phyloP scores from a whole-genome alignment of 352 stramenopile species.

The Phytopythium mirpurense region DNA sequence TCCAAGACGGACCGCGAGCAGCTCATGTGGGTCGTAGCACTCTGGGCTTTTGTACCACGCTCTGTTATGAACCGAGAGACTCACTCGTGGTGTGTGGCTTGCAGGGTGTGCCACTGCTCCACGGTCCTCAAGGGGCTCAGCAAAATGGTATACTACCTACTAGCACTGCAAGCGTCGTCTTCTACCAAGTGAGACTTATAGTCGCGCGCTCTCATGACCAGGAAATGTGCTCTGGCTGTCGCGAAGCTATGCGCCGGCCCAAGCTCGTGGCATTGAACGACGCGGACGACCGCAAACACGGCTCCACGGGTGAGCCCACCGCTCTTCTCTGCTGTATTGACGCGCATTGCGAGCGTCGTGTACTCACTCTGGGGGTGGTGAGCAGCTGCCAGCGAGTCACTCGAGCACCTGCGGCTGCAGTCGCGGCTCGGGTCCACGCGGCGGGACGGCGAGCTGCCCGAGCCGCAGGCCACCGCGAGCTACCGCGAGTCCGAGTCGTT shows the following conservation, averaged over 20 bases:
- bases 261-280: conserved; percentile 39
- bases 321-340: no score
- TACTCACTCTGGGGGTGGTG: not conserved
- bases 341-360: no score
- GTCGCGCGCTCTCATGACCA: conserved; percentile 2
- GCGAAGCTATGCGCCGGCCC: conserved; percentile 38
- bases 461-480: conserved; percentile 14
- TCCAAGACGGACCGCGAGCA: conserved; percentile 50
- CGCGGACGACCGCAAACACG: conserved; percentile 16
- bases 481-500: conserved; percentile 49
- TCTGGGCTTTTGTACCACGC: no score
- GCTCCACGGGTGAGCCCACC: conserved; percentile 15
- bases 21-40: conserved; percentile 39
- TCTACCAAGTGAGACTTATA: not conserved
- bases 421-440: conserved; percentile 27
- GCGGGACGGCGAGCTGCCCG: conserved; percentile 28
- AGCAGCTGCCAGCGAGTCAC: conserved; percentile 11
- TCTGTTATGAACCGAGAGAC: no score
- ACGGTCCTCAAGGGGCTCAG: conserved; percentile 37
- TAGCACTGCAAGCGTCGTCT: not conserved
- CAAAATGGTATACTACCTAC: conserved; percentile 24
- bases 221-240: conserved; percentile 57
- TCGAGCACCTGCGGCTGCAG: conserved; percentile 21
- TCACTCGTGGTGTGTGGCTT: not conserved
- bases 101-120: conserved; percentile 50